Evolutionary conservation across 805 yeast genomes (phyloP).

Genomic region (Groenewaldozyma salmanticensis): DNA sequence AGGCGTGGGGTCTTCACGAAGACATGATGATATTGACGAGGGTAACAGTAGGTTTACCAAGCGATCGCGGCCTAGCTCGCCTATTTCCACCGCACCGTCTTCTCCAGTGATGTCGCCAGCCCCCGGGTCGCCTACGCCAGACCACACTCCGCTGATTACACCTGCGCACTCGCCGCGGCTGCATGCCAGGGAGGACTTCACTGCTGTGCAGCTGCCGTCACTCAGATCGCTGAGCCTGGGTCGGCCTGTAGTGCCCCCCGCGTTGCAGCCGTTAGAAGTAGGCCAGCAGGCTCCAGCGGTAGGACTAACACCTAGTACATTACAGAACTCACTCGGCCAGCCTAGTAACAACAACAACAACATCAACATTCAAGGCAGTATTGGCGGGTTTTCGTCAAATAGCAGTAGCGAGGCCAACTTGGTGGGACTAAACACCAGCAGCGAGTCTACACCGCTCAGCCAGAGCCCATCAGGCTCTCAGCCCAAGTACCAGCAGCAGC

Average conservation of each 20-base stretch:
- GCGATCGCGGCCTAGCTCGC: conserved; percentile 33
- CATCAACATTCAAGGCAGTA: background rate
- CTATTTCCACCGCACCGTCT: conserved; percentile 34
- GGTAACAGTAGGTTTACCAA: conserved; percentile 27
- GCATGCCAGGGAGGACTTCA: conserved; percentile 28
- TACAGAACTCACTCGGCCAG: background rate
- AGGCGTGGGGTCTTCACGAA: conserved; percentile 11
- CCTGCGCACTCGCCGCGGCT: conserved; percentile 38
- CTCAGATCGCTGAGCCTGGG: conserved; percentile 25
- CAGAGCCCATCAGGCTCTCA: background rate
- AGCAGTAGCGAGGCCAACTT: background rate
- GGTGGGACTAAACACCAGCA: background rate
- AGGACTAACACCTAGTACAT: background rate
- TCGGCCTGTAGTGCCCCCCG: conserved; percentile 16
- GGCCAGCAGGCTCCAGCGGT: conserved; percentile 7
- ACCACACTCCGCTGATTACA: conserved; percentile 35
- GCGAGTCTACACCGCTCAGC: background rate
- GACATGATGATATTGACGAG: conserved; percentile 14
- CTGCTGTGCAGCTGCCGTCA: conserved; percentile 29
- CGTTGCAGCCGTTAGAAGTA: conserved; percentile 18
- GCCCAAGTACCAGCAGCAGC: background rate
- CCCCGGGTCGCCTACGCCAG: conserved; percentile 30
- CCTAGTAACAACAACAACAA: conserved; percentile 1
- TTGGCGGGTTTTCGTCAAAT: background rate
- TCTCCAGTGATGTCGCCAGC: conserved; percentile 32